Evolutionary conservation across 495 filamentous ascomycete genomes (phyloP).

Genomic region (Hypoxylon trugodes): DNA sequence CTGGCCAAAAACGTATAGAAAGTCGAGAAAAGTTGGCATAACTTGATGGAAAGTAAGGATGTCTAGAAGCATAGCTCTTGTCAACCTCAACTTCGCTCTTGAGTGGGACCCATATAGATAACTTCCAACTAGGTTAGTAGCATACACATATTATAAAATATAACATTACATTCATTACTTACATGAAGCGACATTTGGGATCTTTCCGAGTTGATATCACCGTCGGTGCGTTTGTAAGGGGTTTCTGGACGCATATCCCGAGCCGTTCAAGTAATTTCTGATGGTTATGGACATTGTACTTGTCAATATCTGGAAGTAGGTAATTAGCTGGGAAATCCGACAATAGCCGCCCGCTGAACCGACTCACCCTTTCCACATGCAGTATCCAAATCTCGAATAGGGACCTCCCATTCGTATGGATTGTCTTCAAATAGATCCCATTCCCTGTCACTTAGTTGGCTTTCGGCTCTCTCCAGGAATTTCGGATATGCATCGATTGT

Average conservation of each 20-base stretch:
- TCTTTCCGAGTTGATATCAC: background rate
- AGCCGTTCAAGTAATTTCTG: conserved; percentile 1
- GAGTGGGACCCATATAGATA: conserved; percentile 8
- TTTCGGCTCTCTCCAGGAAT: background rate
- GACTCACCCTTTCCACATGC: conserved; percentile 4
- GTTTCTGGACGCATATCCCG: background rate
- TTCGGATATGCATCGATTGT: conserved; percentile 4
- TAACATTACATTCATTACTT: background rate
- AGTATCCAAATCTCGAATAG: conserved; percentile 15
- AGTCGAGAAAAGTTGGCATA: conserved; percentile 55
- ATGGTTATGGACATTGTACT: conserved; percentile 11
- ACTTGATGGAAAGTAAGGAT: conserved; percentile 57
- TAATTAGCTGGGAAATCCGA: background rate
- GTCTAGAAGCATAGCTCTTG: conserved; percentile 43
- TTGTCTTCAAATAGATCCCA: conserved; percentile 9
- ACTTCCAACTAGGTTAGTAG: background rate
- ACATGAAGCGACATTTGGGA: conserved; percentile 19
- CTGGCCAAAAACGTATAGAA: conserved; percentile 51
- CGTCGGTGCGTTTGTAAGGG: background rate
- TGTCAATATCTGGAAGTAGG: background rate
- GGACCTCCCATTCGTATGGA: background rate
- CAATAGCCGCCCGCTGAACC: background rate
- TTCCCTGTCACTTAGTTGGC: background rate
- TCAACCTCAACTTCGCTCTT: conserved; percentile 34
- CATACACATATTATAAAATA: background rate